Evolutionary conservation across 768 basidiomycete genomes (phyloP).

Genomic region (Boletus reticulatus): DNA sequence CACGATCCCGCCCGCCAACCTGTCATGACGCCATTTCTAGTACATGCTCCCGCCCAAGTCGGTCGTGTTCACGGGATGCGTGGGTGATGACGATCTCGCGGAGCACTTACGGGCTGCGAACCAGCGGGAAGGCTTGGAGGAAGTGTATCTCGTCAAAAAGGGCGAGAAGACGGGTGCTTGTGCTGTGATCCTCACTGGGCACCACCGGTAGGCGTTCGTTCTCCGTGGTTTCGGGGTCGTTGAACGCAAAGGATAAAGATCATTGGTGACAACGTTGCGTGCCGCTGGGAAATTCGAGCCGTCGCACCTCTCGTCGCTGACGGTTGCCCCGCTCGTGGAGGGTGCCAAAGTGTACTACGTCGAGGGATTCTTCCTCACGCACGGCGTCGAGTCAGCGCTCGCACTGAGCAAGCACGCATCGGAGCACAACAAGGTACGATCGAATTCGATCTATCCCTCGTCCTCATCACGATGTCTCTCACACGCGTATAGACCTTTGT

Average conservation of each 20-base stretch:
- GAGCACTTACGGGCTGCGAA: conserved; percentile 88
- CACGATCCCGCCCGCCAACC: background rate
- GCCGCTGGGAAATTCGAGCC: conserved; percentile 88
- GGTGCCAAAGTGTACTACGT: conserved; percentile 88
- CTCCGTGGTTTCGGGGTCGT: background rate
- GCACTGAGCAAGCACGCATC: conserved; percentile 78
- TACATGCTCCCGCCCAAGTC: conserved; percentile 86
- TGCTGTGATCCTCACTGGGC: conserved; percentile 92
- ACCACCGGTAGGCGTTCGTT: conserved; percentile 65
- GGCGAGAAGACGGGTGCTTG: conserved; percentile 94
- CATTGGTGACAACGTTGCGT: conserved; percentile 88
- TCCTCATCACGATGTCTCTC: background rate
- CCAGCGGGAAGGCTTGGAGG: conserved; percentile 83
- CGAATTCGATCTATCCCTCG: too few relatives aligned
- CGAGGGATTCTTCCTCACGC: conserved; percentile 97
- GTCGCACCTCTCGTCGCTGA: conserved; percentile 72
- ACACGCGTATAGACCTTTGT: conserved; percentile 62
- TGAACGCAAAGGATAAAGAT: conserved; percentile 42
- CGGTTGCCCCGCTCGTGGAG: conserved; percentile 74
- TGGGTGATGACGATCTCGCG: conserved; percentile 91
- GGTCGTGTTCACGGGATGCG: conserved; percentile 92
- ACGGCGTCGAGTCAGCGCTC: conserved; percentile 72
- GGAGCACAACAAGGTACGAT: conserved; percentile 63
- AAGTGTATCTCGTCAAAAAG: conserved; percentile 86
- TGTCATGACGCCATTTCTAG: conserved; percentile 36